Evolutionary conservation across 768 basidiomycete genomes (phyloP), one percentile per base, ranked within the genome.

Genomic region (Kwoniella mangroviensis): DNA sequence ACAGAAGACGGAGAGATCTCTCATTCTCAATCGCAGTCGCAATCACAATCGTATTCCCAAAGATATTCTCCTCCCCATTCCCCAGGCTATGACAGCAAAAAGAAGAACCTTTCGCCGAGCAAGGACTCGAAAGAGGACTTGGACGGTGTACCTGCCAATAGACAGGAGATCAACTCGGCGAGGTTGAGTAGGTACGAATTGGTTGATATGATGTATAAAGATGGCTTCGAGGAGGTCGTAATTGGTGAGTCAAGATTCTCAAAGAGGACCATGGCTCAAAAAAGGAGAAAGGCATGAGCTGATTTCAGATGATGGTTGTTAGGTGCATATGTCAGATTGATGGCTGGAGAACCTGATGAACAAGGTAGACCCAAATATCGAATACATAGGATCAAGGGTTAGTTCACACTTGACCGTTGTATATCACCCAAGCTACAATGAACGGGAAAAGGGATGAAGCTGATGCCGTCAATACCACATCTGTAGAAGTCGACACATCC

Each of bases 311-410:
- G 34, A 34, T 51, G 10, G 62, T 42, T 7, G 51, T 55, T 58
- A 94, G 94, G 90, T 56, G 88, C 89, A 26, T 98, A 90, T 88
- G 93, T 98, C 11, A 88, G 95, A 49, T 91, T 92, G 78, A 85
- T 92, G 49, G 89, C 95, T 72, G 92, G 92, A 0, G 79, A 80
- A 6, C 74, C 85, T 1, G 90, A 92, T 65, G 79, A 82, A 60
- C 80, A 84, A 10, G 85, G 86, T 6, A 75, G 85, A 63, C 86
- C 87, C 19, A 87, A 91, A 22, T 98, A 98, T 82, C 88, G 95
- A 65, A 87, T 94, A 57, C 94, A 93, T 79, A 88, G 92, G 83
- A 86, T 98, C 45, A 82, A 84, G 21, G 88, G 94, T 94, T 67
- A 74, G 92, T n/a, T n/a, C n/a, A n/a, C n/a, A n/a, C n/a, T n/a